Percentiles rank a stretch among this genome's conserved stretches.
Evolutionary conservation across 306 rosid genomes (phyloP).

Genomic region (Malus asiatica): DNA sequence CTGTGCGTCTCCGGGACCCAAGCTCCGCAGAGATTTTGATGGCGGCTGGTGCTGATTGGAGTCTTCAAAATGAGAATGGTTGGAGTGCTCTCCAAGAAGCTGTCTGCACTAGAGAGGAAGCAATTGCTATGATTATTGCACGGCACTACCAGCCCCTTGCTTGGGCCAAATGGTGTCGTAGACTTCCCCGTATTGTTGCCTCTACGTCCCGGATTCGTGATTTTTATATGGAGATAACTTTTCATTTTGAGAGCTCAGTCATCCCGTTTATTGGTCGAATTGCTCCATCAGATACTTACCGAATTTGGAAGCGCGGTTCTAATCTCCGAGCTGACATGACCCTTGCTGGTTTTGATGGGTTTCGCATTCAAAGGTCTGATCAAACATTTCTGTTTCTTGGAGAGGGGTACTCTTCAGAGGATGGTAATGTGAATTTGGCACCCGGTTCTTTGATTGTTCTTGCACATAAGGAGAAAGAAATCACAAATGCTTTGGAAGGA

Average conservation of each 20-base stretch:
- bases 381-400: slow-evolving; percentile 97
- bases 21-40: slow-evolving; percentile 82
- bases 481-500: slow-evolving; percentile 95
- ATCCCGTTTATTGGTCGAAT: slow-evolving; percentile 94
- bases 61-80: slow-evolving; percentile 91
- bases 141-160: slow-evolving; percentile 87
- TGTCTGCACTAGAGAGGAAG: slow-evolving; percentile 85
- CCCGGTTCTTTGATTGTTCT: slow-evolving; percentile 95
- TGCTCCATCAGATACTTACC: slow-evolving; percentile 96
- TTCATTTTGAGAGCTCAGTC: slow-evolving; percentile 97
- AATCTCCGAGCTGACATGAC: slow-evolving; percentile 99
- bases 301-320: slow-evolving; percentile 98
- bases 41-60: slow-evolving; percentile 99
- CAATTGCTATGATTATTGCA: slow-evolving; percentile 86
- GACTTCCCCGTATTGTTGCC: slow-evolving; percentile 93
- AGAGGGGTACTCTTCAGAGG: slow-evolving; percentile 84
- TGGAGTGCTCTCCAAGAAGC: slow-evolving; percentile 99
- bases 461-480: slow-evolving; percentile 92
- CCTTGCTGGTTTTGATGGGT: slow-evolving; percentile 98
- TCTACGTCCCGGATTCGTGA: slow-evolving; percentile 89
- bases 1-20: slow-evolving; percentile 81
- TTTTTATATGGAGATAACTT: slow-evolving; percentile 96
- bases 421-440: slow-evolving; percentile 53
- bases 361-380: slow-evolving; percentile 91
- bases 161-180: slow-evolving; percentile 99